Conservation (phyloP, 2,329 filamentous ascomycete species). For the Sclerotinia spermophila region DNA sequence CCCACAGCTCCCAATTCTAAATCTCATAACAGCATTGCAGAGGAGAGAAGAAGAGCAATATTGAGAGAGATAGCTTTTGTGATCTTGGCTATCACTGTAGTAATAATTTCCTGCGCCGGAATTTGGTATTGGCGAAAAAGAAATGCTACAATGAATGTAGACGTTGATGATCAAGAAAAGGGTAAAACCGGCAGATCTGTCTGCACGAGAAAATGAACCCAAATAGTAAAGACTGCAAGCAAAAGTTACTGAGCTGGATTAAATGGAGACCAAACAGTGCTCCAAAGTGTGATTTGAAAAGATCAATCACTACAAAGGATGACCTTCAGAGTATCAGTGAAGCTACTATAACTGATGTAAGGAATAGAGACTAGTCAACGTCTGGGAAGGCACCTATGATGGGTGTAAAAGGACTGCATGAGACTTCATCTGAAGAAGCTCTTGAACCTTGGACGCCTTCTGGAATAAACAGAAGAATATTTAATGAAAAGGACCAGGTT, state of each 20-base stretch:
- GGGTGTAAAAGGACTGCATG: background rate
- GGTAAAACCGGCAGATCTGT: background rate
- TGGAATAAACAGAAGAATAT: background rate
- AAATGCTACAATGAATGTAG: background rate
- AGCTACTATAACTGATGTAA: background rate
- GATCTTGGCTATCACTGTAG: background rate
- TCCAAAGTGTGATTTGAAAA: background rate
- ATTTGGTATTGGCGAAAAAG: constrained; percentile 8
- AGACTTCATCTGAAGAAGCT: background rate
- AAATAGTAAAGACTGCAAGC: background rate
- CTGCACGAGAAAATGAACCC: background rate
- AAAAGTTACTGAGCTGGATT: background rate
- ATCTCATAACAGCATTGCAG: background rate
- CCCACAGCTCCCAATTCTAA: background rate
- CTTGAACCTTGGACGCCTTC: background rate
- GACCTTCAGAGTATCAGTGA: background rate
- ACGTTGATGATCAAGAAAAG: constrained; percentile 1
- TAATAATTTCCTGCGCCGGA: background rate
- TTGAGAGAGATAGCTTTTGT: background rate
- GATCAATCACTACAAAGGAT: background rate
- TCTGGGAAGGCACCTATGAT: background rate
- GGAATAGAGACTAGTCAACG: background rate
- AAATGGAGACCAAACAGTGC: background rate
- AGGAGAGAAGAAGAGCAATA: background rate
- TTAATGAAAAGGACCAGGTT: background rate